Conservation (phyloP, 2,329 filamentous ascomycete species). For the Teratosphaeria gauchensis region DNA sequence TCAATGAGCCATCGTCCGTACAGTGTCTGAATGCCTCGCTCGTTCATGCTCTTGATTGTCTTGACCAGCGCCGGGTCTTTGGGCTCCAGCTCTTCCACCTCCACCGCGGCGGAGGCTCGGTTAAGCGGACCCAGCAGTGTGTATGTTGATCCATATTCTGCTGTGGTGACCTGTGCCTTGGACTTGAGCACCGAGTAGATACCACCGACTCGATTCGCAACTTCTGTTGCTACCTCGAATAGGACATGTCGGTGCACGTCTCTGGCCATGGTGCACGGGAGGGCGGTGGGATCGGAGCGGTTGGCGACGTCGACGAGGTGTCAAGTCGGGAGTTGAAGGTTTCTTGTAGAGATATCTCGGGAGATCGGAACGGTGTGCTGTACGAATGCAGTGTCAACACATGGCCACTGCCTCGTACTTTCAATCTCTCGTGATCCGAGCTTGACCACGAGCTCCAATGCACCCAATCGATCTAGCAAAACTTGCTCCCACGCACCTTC, state of each 20-base stretch:
- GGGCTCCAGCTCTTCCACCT: conserved; percentile 88
- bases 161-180: conserved; percentile 93
- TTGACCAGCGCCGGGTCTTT: conserved; percentile 66
- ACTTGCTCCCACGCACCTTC: background rate
- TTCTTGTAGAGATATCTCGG: background rate
- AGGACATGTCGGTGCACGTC: conserved; percentile 94
- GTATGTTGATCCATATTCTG: conserved; percentile 96
- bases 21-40: conserved; percentile 77
- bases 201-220: conserved; percentile 93
- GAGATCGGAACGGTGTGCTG: background rate
- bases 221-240: conserved; percentile 94
- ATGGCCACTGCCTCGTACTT: background rate
- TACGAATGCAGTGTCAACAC: background rate
- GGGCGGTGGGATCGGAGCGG: background rate
- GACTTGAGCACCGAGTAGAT: conserved; percentile 99
- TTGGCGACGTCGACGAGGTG: background rate
- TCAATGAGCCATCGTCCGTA: conserved; percentile 98
- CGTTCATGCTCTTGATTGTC: conserved; percentile 87
- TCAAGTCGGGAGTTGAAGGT: background rate
- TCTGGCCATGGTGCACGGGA: conserved; percentile 28
- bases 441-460: background rate
- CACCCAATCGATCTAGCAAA: background rate
- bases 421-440: background rate
- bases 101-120: conserved; percentile 85
- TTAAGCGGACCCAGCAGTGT: conserved; percentile 92